phyloP scores from a whole-genome alignment of 345 rosid genomes.

The Bretschneidera sinensis region DNA sequence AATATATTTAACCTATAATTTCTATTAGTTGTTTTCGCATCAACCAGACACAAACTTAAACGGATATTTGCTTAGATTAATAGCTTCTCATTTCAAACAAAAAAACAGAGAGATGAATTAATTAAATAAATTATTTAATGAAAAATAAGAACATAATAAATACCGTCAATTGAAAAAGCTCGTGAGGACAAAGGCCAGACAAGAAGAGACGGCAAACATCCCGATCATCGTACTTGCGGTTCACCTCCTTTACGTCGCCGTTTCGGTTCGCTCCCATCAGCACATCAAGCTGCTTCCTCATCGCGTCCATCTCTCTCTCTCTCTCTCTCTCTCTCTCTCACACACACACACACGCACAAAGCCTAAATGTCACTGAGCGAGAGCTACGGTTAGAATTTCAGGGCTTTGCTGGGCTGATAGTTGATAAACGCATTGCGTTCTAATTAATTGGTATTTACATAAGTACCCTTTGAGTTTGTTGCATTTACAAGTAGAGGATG shows the following conservation, averaged over 20 bases:
- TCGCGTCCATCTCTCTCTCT: conserved; percentile 94
- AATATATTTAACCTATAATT: no score
- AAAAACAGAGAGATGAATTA: no score
- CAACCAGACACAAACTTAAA: no score
- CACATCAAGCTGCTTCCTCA: conserved; percentile 98
- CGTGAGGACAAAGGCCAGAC: conserved; percentile 99
- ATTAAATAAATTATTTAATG: background rate
- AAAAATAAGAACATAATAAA: background rate
- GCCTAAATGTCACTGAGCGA: no score
- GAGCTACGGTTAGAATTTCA: no score
- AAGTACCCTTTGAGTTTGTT: no score
- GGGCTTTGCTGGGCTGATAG: no score
- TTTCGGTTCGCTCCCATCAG: conserved; percentile 99
- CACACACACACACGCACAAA: no score
- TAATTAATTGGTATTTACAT: no score
- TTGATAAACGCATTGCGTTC: no score
- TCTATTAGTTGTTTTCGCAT: background rate
- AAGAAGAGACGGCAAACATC: conserved; percentile 96
- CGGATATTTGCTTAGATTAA: background rate
- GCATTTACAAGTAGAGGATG: no score
- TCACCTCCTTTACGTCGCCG: conserved; percentile 95
- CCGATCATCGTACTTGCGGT: conserved; percentile 97
- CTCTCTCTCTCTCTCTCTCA: conserved; percentile 12
- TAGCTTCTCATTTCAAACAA: conserved; percentile 1
- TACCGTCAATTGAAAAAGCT: conserved; percentile 95